phyloP scores from a whole-genome alignment of 495 filamentous ascomycete species.

The Sabuloglossum arenarium region DNA sequence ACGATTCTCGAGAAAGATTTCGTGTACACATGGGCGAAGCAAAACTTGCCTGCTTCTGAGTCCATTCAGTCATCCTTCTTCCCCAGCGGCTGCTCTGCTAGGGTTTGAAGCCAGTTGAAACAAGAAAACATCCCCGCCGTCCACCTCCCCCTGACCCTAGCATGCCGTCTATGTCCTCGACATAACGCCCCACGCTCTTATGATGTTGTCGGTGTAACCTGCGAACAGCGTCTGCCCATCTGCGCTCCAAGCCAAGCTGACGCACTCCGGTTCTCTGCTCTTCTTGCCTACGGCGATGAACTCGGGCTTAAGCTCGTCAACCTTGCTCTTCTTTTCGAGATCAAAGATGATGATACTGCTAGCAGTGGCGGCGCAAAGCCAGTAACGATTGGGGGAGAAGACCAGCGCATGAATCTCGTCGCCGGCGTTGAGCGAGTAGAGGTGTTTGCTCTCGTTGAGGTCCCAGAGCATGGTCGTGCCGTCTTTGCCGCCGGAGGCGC shows the following conservation, averaged over 20 bases:
- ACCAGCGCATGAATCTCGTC: constrained; percentile 99
- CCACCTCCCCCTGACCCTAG: background rate
- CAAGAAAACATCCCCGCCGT: background rate
- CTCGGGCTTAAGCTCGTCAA: constrained; percentile 98
- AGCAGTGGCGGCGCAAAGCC: constrained; percentile 94
- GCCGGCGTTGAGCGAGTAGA: constrained; percentile 97
- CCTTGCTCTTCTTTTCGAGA: constrained; percentile 99
- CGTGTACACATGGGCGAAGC: background rate
- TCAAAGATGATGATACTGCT: constrained; percentile 99
- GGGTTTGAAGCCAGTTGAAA: background rate
- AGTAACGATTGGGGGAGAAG: constrained; percentile 99
- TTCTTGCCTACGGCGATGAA: constrained; percentile 95
- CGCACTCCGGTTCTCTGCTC: constrained; percentile 95
- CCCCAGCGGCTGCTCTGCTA: background rate
- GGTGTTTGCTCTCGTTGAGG: constrained; percentile 99
- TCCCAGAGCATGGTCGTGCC: constrained; percentile 99
- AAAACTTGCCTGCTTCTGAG: background rate
- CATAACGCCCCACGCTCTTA: constrained; percentile 99
- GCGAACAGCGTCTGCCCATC: constrained; percentile 98
- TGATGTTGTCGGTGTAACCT: constrained; percentile 99
- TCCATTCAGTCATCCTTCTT: background rate
- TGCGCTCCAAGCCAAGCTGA: constrained; percentile 88
- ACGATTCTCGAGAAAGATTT: background rate
- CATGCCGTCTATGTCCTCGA: constrained; percentile 19
- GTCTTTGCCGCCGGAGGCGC: constrained; percentile 98